Evolutionary conservation across 345 rosid species (phyloP).

Genomic region (Citrus mangshanensis): DNA sequence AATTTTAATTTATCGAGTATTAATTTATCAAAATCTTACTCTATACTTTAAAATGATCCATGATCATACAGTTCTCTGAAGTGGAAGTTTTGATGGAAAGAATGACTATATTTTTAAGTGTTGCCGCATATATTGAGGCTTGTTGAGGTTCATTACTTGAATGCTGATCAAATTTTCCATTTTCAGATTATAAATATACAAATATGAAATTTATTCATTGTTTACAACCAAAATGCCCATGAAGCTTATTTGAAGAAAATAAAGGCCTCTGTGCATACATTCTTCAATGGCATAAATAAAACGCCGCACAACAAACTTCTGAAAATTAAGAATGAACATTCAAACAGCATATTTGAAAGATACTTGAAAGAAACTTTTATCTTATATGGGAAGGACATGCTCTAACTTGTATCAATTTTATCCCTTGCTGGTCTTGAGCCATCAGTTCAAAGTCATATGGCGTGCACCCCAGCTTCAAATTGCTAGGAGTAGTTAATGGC

Average conservation of each 20-base stretch:
- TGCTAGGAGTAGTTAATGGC: neutral
- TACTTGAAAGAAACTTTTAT: neutral
- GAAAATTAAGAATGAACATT: neutral
- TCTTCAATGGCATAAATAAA: neutral
- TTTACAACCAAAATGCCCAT: no score
- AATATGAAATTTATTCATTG: no score
- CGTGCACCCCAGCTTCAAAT: constrained; percentile 1
- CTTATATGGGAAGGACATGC: constrained; percentile 5
- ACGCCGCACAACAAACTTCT: neutral
- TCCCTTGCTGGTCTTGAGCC: constrained; percentile 1
- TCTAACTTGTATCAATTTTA: constrained; percentile 8
- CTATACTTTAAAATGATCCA: no score
- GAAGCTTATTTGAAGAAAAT: neutral
- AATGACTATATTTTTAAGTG: neutral
- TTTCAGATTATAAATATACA: no score
- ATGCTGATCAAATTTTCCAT: no score
- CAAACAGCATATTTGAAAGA: neutral
- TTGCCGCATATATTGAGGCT: no score
- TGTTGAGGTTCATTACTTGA: no score
- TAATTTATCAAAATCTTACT: no score
- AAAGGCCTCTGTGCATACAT: neutral
- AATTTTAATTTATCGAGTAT: no score
- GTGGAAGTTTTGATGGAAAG: no score
- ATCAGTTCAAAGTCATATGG: constrained; percentile 1
- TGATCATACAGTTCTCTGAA: no score